phyloP scores from a whole-genome alignment of 805 yeast species.

The Kluyveromyces siamensis region DNA sequence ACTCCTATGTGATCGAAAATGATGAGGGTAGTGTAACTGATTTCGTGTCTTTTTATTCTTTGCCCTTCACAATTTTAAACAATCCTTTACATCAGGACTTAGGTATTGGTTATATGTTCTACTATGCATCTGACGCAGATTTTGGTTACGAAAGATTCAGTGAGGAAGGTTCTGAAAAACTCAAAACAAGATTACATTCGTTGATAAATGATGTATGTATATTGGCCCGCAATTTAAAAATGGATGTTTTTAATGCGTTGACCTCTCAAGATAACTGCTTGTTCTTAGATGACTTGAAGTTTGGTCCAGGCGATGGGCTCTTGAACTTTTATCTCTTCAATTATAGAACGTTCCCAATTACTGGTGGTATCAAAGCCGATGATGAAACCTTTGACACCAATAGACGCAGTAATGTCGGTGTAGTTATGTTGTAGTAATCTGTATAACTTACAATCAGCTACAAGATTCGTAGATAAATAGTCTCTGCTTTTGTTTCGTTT shows the following conservation, averaged over 20 bases:
- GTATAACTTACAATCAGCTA: not conserved
- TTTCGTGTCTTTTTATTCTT: conserved; percentile 78
- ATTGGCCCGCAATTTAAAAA: conserved; percentile 51
- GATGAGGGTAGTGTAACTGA: conserved; percentile 62
- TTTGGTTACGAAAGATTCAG: conserved; percentile 33
- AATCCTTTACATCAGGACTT: conserved; percentile 54
- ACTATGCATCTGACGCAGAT: conserved; percentile 73
- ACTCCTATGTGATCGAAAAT: conserved; percentile 66
- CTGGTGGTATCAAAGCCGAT: conserved; percentile 61
- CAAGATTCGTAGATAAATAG: too few relatives aligned
- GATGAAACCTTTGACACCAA: conserved; percentile 44
- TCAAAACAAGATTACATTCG: conserved; percentile 50
- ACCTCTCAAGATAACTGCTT: conserved; percentile 83
- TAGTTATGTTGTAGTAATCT: conserved; percentile 56
- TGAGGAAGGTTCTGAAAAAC: conserved; percentile 32
- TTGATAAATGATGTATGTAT: conserved; percentile 70
- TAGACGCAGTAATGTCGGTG: conserved; percentile 76
- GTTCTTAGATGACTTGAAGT: conserved; percentile 73
- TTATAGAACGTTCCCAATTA: conserved; percentile 70
- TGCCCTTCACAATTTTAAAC: conserved; percentile 77
- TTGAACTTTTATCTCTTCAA: conserved; percentile 88
- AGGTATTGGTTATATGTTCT: conserved; percentile 81
- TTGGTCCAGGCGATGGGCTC: conserved; percentile 90
- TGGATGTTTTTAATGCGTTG: conserved; percentile 91
- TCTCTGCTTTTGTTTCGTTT: too few relatives aligned